These are phyloP conservation scores for Naumovozyma castellii DNA, from an alignment of 805 yeast species.

Conservation along the genomic window DNA sequence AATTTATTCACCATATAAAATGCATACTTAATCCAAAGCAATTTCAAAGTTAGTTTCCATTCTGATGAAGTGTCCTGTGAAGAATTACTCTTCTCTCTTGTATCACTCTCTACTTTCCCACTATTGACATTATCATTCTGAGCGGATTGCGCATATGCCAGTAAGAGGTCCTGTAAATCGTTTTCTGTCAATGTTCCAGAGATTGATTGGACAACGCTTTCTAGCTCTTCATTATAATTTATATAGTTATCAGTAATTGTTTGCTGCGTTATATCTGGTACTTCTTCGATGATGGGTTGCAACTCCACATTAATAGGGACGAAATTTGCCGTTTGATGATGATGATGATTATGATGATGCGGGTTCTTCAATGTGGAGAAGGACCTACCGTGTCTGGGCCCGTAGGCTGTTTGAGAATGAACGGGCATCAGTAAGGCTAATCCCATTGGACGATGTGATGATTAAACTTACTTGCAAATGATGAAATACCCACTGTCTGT, in stretches of 20 bases:
- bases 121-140: background rate
- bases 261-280: slow-evolving; percentile 1
- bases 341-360: background rate
- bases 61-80: background rate
- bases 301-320: slow-evolving; percentile 4
- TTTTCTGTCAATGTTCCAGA: slow-evolving; percentile 7
- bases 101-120: background rate
- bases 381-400: slow-evolving; percentile 13
- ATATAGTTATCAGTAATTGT: slow-evolving; percentile 7
- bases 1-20: slow-evolving; percentile 7
- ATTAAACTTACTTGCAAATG: no score
- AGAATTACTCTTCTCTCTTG: background rate
- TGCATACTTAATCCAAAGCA: slow-evolving; percentile 7
- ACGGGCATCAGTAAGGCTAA: background rate
- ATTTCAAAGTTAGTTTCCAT: slow-evolving; percentile 3
- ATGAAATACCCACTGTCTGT: no score
- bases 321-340: slow-evolving; percentile 4
- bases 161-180: slow-evolving; percentile 11
- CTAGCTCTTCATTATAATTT: slow-evolving; percentile 3
- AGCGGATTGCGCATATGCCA: slow-evolving; percentile 5
- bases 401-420: slow-evolving; percentile 1
- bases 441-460: background rate
- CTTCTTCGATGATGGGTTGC: background rate
- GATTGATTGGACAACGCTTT: background rate
- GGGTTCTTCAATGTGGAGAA: slow-evolving; percentile 7